Percentiles rank a stretch among this genome's conserved stretches.
These are phyloP conservation scores for Lentinula novae-zelandiae DNA, from an alignment of 1,284 basidiomycete genomes.

Conservation along the genomic window DNA sequence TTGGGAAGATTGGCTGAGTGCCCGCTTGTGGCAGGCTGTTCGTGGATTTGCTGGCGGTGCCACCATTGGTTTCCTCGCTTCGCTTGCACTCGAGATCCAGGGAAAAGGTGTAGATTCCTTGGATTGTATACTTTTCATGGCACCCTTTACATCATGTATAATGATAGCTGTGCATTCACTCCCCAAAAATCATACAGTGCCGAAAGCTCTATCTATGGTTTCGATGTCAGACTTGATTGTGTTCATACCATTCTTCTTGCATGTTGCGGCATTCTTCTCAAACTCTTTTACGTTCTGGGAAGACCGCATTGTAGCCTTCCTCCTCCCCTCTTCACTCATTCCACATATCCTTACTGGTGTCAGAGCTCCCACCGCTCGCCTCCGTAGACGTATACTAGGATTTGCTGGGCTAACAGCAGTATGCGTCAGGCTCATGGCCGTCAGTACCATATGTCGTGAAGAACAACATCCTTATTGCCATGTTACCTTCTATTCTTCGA, in stretches of 20 bases:
- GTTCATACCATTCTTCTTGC: conserved; percentile 53
- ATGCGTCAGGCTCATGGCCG: conserved; percentile 71
- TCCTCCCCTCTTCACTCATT: conserved; percentile 63
- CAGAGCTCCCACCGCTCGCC: conserved; percentile 59
- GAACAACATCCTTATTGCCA: conserved; percentile 89
- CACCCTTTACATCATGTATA: conserved; percentile 36
- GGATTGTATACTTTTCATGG: conserved; percentile 44
- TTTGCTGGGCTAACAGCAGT: conserved; percentile 66
- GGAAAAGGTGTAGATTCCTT: conserved; percentile 34
- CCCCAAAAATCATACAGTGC: conserved; percentile 22
- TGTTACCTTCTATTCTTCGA: conserved; percentile 81
- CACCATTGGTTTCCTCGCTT: conserved; percentile 35
- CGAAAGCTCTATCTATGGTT: not conserved
- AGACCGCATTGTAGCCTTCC: conserved; percentile 77
- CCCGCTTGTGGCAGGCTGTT: conserved; percentile 28
- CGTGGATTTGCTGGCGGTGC: conserved; percentile 39
- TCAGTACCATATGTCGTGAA: conserved; percentile 88
- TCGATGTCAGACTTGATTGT: conserved; percentile 32
- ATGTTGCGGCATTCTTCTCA: conserved; percentile 74
- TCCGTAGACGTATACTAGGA: conserved; percentile 74
- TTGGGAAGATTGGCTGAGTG: conserved; percentile 41
- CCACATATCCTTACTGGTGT: conserved; percentile 59
- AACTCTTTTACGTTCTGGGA: conserved; percentile 98
- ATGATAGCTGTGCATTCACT: conserved; percentile 34
- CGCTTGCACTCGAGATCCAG: conserved; percentile 28